A percentile compares a stretch with the other conserved stretches of the same genome.
Conservation (phyloP, 352 stramenopile species). For the Phytophthora pisi region DNA sequence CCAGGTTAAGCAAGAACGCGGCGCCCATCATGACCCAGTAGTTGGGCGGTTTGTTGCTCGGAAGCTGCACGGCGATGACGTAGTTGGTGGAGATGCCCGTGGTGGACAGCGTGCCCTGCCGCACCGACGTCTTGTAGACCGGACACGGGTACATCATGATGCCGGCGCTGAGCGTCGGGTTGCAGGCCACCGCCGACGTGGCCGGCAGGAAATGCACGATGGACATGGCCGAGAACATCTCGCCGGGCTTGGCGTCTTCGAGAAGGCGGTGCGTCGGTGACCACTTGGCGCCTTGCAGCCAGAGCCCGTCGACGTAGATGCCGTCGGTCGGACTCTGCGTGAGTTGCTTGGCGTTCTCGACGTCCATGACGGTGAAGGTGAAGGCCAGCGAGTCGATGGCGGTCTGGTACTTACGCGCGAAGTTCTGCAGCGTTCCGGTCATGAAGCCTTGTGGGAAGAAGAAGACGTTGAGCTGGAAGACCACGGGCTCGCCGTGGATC, state of each 20-base stretch:
- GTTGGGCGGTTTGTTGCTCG: conserved; percentile 79
- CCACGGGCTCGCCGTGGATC: conserved; percentile 85
- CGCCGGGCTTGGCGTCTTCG: conserved; percentile 83
- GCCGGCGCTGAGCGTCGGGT: conserved; percentile 27
- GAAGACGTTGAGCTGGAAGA: conserved; percentile 93
- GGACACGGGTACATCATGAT: conserved; percentile 88
- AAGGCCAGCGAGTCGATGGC: conserved; percentile 95
- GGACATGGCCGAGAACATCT: conserved; percentile 94
- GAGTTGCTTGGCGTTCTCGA: conserved; percentile 61
- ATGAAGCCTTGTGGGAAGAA: conserved; percentile 98
- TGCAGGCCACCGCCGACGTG: conserved; percentile 40
- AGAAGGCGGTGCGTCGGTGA: conserved; percentile 70
- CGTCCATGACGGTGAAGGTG: conserved; percentile 86
- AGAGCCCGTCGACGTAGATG: conserved; percentile 93
- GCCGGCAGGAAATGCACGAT: conserved; percentile 92
- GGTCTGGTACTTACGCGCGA: conserved; percentile 94
- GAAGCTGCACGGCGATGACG: conserved; percentile 92
- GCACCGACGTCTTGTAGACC: conserved; percentile 95
- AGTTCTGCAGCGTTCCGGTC: conserved; percentile 95
- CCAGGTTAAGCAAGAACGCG: conserved; percentile 93
- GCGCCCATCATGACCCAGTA: conserved; percentile 94
- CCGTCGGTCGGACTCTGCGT: conserved; percentile 81
- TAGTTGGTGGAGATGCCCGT: conserved; percentile 96
- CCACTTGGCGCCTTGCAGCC: conserved; percentile 89
- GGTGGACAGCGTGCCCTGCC: conserved; percentile 91